These are phyloP conservation scores for Neonothopanus nambi DNA, from an alignment of 1,284 basidiomycete species.

Conservation along the genomic window DNA sequence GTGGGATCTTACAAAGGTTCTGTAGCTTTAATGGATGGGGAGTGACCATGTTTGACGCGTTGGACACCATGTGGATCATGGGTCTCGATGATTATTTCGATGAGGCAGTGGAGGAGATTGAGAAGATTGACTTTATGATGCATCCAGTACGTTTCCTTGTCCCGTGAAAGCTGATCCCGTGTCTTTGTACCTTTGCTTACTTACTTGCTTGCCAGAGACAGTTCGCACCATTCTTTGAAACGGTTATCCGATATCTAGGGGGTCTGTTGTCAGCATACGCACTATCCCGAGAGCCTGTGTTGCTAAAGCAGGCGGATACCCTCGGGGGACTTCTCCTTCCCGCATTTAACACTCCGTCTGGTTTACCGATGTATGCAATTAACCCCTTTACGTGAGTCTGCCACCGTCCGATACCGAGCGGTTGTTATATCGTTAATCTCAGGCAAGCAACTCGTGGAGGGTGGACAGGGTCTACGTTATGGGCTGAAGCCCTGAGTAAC, in stretches of 20 bases:
- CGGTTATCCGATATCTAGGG: constrained; percentile 76
- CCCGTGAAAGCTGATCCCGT: background rate
- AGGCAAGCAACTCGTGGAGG: constrained; percentile 35
- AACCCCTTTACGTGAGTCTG: constrained; percentile 38
- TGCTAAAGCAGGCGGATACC: constrained; percentile 57
- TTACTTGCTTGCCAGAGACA: constrained; percentile 17
- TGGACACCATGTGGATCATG: constrained; percentile 76
- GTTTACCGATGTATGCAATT: constrained; percentile 54
- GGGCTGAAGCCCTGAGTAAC: constrained; percentile 54
- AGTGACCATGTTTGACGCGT: constrained; percentile 15
- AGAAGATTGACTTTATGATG: constrained; percentile 10
- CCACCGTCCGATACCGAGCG: background rate
- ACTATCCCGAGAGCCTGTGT: constrained; percentile 57
- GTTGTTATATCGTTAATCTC: background rate
- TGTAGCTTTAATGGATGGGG: constrained; percentile 18
- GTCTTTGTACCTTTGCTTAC: background rate
- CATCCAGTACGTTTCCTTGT: constrained; percentile 16
- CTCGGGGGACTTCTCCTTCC: constrained; percentile 53
- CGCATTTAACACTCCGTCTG: constrained; percentile 53
- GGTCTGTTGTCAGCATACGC: constrained; percentile 76
- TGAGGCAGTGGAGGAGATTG: constrained; percentile 12
- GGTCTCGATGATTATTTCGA: constrained; percentile 17
- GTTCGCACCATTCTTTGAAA: constrained; percentile 71
- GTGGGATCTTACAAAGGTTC: background rate
- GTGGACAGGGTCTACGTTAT: constrained; percentile 34